Conservation (phyloP, 1,139 yeast genomes). For the Zygosaccharomyces pseudobailii region DNA sequence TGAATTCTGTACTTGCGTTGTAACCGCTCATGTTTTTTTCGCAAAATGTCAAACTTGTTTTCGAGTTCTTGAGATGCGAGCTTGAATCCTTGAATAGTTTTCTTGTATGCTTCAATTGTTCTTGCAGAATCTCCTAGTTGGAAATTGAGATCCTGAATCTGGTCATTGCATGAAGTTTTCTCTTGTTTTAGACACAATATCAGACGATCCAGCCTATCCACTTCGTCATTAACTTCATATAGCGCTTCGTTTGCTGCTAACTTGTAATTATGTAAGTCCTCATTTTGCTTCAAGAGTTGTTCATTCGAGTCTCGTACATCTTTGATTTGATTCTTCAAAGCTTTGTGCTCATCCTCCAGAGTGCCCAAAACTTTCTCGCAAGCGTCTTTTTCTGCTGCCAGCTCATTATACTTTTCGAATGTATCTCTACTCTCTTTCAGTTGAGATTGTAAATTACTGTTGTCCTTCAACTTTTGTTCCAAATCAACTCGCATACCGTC, state of each 20-base stretch:
- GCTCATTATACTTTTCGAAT: background rate
- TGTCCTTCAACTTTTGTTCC: slow-evolving; percentile 1
- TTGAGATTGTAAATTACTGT: background rate
- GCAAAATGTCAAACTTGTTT: background rate
- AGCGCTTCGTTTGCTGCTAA: background rate
- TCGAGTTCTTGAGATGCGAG: background rate
- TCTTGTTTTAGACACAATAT: background rate
- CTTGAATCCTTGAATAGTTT: background rate
- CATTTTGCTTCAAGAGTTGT: background rate
- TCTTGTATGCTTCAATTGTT: background rate
- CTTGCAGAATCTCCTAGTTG: background rate
- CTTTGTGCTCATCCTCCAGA: background rate
- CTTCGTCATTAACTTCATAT: background rate
- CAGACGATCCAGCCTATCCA: background rate
- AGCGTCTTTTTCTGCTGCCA: background rate
- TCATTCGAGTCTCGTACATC: background rate
- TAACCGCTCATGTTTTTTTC: background rate
- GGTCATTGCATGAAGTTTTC: background rate
- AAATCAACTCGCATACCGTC: background rate
- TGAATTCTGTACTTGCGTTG: background rate
- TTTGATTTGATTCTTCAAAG: background rate
- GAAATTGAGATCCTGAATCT: background rate
- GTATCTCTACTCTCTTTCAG: background rate
- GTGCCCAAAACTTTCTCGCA: background rate
- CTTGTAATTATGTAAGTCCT: background rate